A percentile compares a stretch with the other conserved stretches of the same genome.
Evolutionary conservation across 148 eudicot genomes (phyloP).

Genomic region (Chenopodium berlandieri): DNA sequence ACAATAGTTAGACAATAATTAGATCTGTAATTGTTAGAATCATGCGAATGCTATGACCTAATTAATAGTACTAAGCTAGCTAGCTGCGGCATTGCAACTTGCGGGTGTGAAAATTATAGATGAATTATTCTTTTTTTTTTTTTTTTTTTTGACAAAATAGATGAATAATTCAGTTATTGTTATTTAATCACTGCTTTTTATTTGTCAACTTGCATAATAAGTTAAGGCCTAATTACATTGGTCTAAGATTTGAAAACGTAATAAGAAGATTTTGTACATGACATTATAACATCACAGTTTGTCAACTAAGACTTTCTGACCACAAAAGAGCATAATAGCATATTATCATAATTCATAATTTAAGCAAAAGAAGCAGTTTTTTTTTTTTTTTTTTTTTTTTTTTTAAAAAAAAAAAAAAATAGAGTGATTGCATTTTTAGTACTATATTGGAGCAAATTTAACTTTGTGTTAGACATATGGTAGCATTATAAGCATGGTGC

Average conservation of each 20-base stretch:
- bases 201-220: constrained; percentile 3
- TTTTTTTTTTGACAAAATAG: background rate
- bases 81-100: background rate
- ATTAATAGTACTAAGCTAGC: background rate
- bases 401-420: too few species aligned
- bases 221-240: background rate
- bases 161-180: background rate
- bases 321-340: background rate
- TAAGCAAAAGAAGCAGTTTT: background rate
- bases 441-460: too few species aligned
- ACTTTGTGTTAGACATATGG: too few species aligned
- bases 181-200: background rate
- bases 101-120: background rate
- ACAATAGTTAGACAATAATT: background rate
- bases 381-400: too few species aligned
- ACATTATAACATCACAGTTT: background rate
- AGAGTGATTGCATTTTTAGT: too few species aligned
- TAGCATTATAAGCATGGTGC: too few species aligned
- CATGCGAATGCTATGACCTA: background rate
- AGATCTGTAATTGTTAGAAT: background rate
- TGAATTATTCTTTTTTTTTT: too few species aligned
- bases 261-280: background rate
- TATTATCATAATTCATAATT: too few species aligned
- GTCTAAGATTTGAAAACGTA: constrained; percentile 2
- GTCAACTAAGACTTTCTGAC: background rate